Evolutionary conservation across 371 early-diverging fungal species (phyloP), one percentile per base, ranked within the genome.

Genomic region (Coemansia sp.): DNA sequence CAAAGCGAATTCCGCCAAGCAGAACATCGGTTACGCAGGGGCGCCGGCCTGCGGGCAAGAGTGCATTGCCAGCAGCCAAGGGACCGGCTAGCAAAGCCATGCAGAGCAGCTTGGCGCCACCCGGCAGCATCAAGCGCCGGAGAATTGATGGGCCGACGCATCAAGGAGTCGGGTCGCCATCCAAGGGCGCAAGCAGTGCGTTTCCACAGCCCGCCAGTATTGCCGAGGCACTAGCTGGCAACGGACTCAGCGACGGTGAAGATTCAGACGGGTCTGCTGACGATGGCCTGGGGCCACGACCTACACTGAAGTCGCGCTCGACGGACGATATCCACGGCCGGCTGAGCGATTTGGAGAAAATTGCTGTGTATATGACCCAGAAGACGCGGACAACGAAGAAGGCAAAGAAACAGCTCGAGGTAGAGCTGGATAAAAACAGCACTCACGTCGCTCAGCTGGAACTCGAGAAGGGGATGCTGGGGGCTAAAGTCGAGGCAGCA

Each of bases 371-470:
- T 32, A 65, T 74, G 75, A 58, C 47, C n/a, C 57, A 47, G 40
- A 71, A 66, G 55, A 66, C 61, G 50, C 40, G 62, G 32, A 74
- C 66, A 2, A 46, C 75, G 12, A 57, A 58, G 38, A 70, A 64
- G 50, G 62, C 57, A 37, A 74, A 74, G 59, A 74, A 62, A 42
- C 69, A 62, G 24, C 53, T 74, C 12, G 65, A 63, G 16, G 65
- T 69, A 14, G 66, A 70, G 59, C 65, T 74, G 10, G 75, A 74
- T 42, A 53, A 71, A 11, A 65, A 74, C 54, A 50, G 49, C 37
- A 64, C 59, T 11, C 62, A 69, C 42, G 66, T 66, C 10, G 54
- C 62, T 2, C 70, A 74, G 70, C 75, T 70, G 2, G 62, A 74
- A 55, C 59, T 55, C 18, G 75, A 74, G 38, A 74, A 65, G 54